phyloP scores from a whole-genome alignment of 1,284 basidiomycete species.

The Apiotrichum siamense region DNA sequence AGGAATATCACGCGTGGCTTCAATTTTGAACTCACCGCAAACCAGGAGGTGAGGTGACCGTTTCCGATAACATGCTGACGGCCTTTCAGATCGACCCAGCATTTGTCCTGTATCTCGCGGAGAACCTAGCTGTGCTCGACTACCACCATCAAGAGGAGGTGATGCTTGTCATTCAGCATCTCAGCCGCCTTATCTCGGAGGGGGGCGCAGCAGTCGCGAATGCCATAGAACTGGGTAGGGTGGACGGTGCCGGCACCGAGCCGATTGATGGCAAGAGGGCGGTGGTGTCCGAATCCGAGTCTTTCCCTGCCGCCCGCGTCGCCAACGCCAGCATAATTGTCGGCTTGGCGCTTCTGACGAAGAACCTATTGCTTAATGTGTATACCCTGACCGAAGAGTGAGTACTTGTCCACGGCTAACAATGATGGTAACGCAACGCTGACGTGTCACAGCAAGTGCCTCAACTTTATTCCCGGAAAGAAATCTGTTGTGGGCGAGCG shows the following conservation, averaged over 20 bases:
- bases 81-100: slow-evolving; percentile 67
- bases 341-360: slow-evolving; percentile 73
- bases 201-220: slow-evolving; percentile 61
- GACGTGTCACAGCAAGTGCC: slow-evolving; percentile 60
- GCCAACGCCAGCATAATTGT: slow-evolving; percentile 60
- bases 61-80: not conserved
- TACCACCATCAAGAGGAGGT: slow-evolving; percentile 94
- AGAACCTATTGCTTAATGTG: slow-evolving; percentile 69
- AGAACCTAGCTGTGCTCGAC: slow-evolving; percentile 85
- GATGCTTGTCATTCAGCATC: slow-evolving; percentile 70
- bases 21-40: slow-evolving; percentile 55
- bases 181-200: slow-evolving; percentile 75
- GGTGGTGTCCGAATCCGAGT: slow-evolving; percentile 26
- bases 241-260: slow-evolving; percentile 39
- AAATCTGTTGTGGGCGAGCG: slow-evolving; percentile 78
- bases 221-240: slow-evolving; percentile 43
- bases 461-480: slow-evolving; percentile 74
- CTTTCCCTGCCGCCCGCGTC: slow-evolving; percentile 26
- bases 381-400: slow-evolving; percentile 85
- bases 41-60: slow-evolving; percentile 42
- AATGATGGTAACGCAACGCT: no score
- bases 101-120: slow-evolving; percentile 84
- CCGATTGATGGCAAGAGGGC: slow-evolving; percentile 20
- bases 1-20: slow-evolving; percentile 74
- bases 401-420: slow-evolving; percentile 31